A percentile compares a stretch with the other conserved stretches of the same genome.
phyloP scores from a whole-genome alignment of 2,329 filamentous ascomycete species.

The Trichoderma citrinoviride region DNA sequence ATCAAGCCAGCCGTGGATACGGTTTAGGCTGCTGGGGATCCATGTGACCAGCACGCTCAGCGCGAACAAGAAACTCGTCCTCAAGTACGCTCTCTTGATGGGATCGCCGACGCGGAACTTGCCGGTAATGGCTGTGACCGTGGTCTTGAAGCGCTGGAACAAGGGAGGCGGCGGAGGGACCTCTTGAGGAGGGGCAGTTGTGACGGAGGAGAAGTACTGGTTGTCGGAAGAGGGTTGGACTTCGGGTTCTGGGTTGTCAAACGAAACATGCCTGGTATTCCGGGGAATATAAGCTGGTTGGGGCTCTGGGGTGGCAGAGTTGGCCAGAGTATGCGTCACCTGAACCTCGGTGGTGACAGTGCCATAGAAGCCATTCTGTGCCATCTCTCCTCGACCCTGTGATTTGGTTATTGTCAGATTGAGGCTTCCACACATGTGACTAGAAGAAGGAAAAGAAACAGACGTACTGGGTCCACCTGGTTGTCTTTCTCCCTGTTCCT shows the following conservation, averaged over 20 bases:
- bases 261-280: conserved; percentile 26
- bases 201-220: conserved; percentile 38
- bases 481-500: conserved; percentile 31
- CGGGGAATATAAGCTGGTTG: conserved; percentile 25
- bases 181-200: conserved; percentile 26
- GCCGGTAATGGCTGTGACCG: conserved; percentile 34
- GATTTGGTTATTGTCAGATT: conserved; percentile 10
- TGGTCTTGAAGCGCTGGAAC: conserved; percentile 23
- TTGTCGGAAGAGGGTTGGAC: conserved; percentile 26
- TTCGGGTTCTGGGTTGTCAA: conserved; percentile 23
- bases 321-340: conserved; percentile 37
- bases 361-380: conserved; percentile 43
- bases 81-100: conserved; percentile 59
- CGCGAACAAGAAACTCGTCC: conserved; percentile 60
- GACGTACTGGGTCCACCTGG: conserved; percentile 36
- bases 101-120: conserved; percentile 47
- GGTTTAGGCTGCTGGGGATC: conserved; percentile 69
- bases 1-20: conserved; percentile 64
- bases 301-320: conserved; percentile 27
- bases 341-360: conserved; percentile 55
- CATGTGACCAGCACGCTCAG: conserved; percentile 60
- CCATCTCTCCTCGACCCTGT: conserved; percentile 28
- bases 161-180: conserved; percentile 20
- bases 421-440: background rate
- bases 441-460: accelerated